Evolutionary conservation across 2,329 filamentous ascomycete genomes (phyloP).

Genomic region (Aspergillus tanneri): DNA sequence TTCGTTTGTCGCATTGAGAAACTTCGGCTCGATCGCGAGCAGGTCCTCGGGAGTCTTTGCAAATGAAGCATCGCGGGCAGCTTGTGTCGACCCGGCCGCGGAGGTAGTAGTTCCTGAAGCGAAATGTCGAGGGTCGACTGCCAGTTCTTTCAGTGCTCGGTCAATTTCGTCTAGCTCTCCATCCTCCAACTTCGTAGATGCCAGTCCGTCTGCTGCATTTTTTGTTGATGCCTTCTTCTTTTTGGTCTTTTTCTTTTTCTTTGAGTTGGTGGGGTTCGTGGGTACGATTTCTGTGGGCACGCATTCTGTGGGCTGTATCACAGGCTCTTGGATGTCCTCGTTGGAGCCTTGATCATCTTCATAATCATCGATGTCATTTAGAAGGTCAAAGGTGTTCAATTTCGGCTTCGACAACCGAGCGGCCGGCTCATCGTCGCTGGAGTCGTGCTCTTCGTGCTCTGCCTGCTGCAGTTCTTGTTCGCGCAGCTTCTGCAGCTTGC

Average conservation of each 20-base stretch:
- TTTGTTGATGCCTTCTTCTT: slow-evolving; percentile 53
- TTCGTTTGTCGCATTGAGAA: slow-evolving; percentile 84
- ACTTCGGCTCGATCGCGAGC: slow-evolving; percentile 64
- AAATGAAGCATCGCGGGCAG: slow-evolving; percentile 34
- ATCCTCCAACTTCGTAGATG: slow-evolving; percentile 23
- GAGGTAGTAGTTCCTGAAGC: slow-evolving; percentile 19
- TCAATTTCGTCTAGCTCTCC: slow-evolving; percentile 64
- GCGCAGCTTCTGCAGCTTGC: slow-evolving; percentile 62
- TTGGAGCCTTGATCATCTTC: slow-evolving; percentile 41
- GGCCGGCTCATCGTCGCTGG: slow-evolving; percentile 42
- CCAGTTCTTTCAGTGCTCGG: slow-evolving; percentile 59
- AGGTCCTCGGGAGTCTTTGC: slow-evolving; percentile 50
- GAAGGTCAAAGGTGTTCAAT: slow-evolving; percentile 55
- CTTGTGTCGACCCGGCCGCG: slow-evolving; percentile 34
- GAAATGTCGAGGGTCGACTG: slow-evolving; percentile 37
- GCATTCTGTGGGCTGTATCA: slow-evolving; percentile 19
- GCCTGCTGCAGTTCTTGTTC: slow-evolving; percentile 55
- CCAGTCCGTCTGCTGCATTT: slow-evolving; percentile 22
- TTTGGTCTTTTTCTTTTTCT: slow-evolving; percentile 59
- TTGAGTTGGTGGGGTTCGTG: slow-evolving; percentile 22
- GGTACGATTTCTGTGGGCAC: slow-evolving; percentile 21
- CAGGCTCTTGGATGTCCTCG: slow-evolving; percentile 14
- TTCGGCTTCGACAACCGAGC: slow-evolving; percentile 41
- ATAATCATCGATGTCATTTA: slow-evolving; percentile 47
- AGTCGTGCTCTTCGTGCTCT: slow-evolving; percentile 39